These are phyloP conservation scores for Parasarocladium wereldwijsianum DNA, from an alignment of 2,329 filamentous ascomycete genomes.

Conservation along the genomic window DNA sequence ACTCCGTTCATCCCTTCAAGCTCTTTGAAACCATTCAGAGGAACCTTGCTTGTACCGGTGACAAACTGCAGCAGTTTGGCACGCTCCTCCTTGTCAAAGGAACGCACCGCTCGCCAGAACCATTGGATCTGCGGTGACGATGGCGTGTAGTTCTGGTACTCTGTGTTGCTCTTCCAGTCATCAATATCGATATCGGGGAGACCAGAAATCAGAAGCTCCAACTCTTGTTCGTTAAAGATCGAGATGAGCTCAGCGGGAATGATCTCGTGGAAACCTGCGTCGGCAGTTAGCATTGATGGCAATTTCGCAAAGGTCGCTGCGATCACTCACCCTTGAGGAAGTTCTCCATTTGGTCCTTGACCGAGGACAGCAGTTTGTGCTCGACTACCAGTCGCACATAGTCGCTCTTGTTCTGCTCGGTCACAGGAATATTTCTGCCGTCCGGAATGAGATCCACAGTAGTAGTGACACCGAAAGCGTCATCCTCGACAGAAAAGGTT, in stretches of 20 bases:
- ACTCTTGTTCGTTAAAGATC: conserved; percentile 97
- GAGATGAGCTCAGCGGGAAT: conserved; percentile 86
- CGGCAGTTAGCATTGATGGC: conserved; percentile 4
- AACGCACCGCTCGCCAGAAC: conserved; percentile 97
- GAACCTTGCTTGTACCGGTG: conserved; percentile 95
- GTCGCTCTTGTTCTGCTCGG: conserved; percentile 96
- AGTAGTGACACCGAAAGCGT: conserved; percentile 82
- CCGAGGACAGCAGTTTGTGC: conserved; percentile 80
- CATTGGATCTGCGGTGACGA: conserved; percentile 95
- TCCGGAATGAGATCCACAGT: conserved; percentile 76
- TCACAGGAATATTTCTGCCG: conserved; percentile 84
- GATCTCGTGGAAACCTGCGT: conserved; percentile 84
- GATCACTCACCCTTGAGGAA: conserved; percentile 61
- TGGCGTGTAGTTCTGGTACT: conserved; percentile 94
- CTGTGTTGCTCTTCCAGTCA: conserved; percentile 98
- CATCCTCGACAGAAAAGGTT: conserved; percentile 86
- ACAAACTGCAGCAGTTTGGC: conserved; percentile 97
- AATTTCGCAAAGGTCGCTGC: not conserved
- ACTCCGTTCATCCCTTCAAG: conserved; percentile 98
- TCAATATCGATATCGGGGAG: conserved; percentile 95
- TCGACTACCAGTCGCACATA: conserved; percentile 92
- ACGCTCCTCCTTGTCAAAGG: conserved; percentile 96
- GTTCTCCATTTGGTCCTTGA: conserved; percentile 84
- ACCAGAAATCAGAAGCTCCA: conserved; percentile 91
- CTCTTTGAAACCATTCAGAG: conserved; percentile 96